These are phyloP conservation scores for Rhododendron mucronatum DNA, from an alignment of 148 eudicot genomes.

Conservation along the genomic window DNA sequence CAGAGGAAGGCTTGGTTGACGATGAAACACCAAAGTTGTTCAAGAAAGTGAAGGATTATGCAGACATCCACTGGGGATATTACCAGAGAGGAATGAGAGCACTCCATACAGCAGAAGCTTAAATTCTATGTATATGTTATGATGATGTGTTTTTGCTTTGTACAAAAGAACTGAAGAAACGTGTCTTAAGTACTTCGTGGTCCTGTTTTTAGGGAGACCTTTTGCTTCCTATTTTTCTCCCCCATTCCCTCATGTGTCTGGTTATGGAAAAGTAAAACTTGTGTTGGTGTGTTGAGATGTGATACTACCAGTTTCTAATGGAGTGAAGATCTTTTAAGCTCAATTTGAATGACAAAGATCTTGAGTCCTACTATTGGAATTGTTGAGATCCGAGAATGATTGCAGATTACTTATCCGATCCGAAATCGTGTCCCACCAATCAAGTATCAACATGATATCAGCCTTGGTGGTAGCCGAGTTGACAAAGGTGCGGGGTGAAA, in stretches of 20 bases:
- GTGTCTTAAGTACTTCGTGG: not conserved
- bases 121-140: not conserved
- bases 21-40: conserved; percentile 20
- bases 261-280: not conserved
- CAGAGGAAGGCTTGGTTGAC: conserved; percentile 25
- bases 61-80: conserved; percentile 19
- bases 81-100: conserved; percentile 37
- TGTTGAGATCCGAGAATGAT: no score
- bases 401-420: no score
- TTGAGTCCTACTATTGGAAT: no score
- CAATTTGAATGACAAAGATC: not conserved
- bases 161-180: not conserved
- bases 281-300: not conserved
- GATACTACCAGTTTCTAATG: not conserved
- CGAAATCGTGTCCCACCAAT: no score
- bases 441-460: no score
- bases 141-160: not conserved
- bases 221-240: not conserved
- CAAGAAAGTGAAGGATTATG: conserved; percentile 37
- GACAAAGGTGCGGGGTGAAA: no score
- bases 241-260: not conserved
- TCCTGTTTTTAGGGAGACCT: not conserved
- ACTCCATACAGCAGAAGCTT: conserved; percentile 24
- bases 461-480: no score
- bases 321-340: not conserved